Conservation (phyloP, 73 alveolate genomes). For the Stentor coeruleus region DNA sequence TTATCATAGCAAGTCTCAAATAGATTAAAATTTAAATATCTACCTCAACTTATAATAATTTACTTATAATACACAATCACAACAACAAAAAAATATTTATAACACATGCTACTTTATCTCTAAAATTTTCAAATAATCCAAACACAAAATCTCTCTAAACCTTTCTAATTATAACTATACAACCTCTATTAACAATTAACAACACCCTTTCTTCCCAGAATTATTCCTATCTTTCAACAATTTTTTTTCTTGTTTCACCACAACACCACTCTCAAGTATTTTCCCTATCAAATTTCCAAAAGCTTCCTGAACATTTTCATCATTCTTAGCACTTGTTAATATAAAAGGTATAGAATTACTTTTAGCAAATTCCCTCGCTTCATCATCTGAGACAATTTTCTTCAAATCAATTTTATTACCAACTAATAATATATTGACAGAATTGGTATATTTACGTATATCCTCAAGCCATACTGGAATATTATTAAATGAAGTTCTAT, state of each 20-base stretch:
- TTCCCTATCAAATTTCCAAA: too few relatives aligned
- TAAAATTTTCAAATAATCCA: too few relatives aligned
- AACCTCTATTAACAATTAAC: not conserved
- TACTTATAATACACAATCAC: too few relatives aligned
- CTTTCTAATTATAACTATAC: too few relatives aligned
- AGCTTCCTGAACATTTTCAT: conserved; percentile 3
- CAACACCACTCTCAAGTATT: not conserved
- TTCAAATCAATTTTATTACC: not conserved
- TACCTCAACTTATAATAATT: too few relatives aligned
- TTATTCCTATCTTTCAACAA: not conserved
- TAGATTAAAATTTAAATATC: too few relatives aligned
- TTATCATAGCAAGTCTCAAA: too few relatives aligned
- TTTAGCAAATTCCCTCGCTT: not conserved
- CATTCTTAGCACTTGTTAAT: not conserved
- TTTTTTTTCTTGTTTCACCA: not conserved
- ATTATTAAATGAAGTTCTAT: not conserved
- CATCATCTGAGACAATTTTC: not conserved
- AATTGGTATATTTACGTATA: not conserved
- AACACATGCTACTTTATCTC: too few relatives aligned
- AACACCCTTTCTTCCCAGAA: not conserved
- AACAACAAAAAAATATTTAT: too few relatives aligned
- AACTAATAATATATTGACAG: not conserved
- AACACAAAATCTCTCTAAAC: too few relatives aligned
- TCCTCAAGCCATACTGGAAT: not conserved
- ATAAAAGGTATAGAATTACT: not conserved